Evolutionary conservation across 306 rosid genomes (phyloP).

Genomic region (Herpetospermum pedunculosum): DNA sequence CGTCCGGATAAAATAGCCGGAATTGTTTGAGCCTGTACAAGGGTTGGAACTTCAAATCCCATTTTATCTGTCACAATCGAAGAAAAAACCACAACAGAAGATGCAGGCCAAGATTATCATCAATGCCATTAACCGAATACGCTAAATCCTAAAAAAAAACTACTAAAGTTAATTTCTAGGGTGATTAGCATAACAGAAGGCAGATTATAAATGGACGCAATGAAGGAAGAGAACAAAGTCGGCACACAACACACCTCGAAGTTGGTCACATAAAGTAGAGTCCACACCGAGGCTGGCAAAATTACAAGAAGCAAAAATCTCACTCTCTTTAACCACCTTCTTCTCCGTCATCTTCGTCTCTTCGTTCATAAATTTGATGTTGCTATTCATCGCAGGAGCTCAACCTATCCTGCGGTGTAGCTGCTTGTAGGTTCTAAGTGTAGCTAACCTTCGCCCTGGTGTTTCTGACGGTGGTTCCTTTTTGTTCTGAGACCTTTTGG

Average conservation of each 20-base stretch:
- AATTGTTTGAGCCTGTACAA: slow-evolving; percentile 77
- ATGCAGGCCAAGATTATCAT: not conserved
- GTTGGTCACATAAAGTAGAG: slow-evolving; percentile 63
- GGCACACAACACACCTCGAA: slow-evolving; percentile 34
- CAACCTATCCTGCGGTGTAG: not conserved
- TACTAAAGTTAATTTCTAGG: not conserved
- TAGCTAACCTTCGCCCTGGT: not conserved
- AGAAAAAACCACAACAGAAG: not conserved
- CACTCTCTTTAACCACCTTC: slow-evolving; percentile 5
- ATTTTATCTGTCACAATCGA: slow-evolving; percentile 39
- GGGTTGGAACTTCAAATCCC: slow-evolving; percentile 74
- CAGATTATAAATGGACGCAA: not conserved
- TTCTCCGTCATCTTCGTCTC: slow-evolving; percentile 6
- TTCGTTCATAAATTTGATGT: not conserved
- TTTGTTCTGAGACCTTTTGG: too few species aligned
- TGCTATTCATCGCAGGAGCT: not conserved
- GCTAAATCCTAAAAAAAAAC: not conserved
- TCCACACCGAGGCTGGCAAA: slow-evolving; percentile 82
- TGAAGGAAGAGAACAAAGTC: not conserved
- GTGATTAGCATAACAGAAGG: not conserved
- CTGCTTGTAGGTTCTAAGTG: not conserved
- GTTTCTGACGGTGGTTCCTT: too few species aligned
- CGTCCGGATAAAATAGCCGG: slow-evolving; percentile 75
- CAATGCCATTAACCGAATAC: not conserved
- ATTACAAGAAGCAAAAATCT: slow-evolving; percentile 60